Conservation (phyloP, 169 alveolate species). For the Besnoitia besnoiti region DNA sequence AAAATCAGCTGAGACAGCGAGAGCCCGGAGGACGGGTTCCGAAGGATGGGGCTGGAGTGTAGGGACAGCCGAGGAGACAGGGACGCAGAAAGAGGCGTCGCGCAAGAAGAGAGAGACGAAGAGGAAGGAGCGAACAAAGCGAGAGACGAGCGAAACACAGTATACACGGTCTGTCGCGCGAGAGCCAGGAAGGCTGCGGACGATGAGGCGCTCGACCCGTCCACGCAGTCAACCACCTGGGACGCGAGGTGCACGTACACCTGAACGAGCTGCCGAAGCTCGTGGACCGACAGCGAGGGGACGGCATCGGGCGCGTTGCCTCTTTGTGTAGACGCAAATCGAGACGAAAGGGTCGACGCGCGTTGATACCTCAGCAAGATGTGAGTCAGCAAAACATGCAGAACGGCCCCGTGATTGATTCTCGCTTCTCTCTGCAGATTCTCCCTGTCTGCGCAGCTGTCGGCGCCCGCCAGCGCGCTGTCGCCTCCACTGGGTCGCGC, state of each 20-base stretch:
- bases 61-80: not conserved
- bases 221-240: not conserved
- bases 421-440: not conserved
- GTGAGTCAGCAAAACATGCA: not conserved
- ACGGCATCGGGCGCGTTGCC: not conserved
- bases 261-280: constrained; percentile 3
- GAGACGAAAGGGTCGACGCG: not conserved
- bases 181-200: not conserved
- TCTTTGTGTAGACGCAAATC: not conserved
- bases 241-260: not conserved
- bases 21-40: not conserved
- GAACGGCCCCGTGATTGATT: not conserved
- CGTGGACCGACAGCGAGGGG: not conserved
- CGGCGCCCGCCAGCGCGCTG: not conserved
- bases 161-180: not conserved
- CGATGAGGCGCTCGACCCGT: not conserved
- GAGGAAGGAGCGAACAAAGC: not conserved
- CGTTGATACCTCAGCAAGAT: not conserved
- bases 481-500: not conserved
- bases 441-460: not conserved
- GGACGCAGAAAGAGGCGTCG: not conserved
- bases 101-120: not conserved
- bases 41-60: not conserved
- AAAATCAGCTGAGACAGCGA: not conserved
- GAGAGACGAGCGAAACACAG: not conserved